Evolutionary conservation across 2,329 filamentous ascomycete genomes (phyloP).

Genomic region (Aaosphaeria pasadenensis): DNA sequence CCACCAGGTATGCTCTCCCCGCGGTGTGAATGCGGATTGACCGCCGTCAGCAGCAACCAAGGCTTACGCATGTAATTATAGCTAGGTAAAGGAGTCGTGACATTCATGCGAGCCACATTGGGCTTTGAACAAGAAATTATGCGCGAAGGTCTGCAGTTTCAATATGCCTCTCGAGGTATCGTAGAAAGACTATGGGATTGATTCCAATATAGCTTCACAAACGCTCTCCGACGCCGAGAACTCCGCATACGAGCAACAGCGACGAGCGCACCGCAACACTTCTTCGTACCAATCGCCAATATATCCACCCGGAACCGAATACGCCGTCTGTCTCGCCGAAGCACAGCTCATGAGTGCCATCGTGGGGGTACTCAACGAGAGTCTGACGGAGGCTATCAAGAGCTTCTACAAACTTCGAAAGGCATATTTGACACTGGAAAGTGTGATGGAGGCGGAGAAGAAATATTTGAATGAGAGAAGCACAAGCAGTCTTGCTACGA

Average conservation of each 20-base stretch:
- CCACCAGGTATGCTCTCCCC: slow-evolving; percentile 58
- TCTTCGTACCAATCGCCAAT: slow-evolving; percentile 58
- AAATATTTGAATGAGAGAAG: slow-evolving; percentile 49
- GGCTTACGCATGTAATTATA: slow-evolving; percentile 40
- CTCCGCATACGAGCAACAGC: slow-evolving; percentile 71
- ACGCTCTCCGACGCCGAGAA: slow-evolving; percentile 73
- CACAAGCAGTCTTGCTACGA: slow-evolving; percentile 26
- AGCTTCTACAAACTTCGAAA: slow-evolving; percentile 92
- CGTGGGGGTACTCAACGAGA: slow-evolving; percentile 86
- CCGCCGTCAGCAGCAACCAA: not conserved
- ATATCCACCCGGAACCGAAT: slow-evolving; percentile 84
- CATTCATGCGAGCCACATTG: slow-evolving; percentile 80
- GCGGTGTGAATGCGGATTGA: not conserved
- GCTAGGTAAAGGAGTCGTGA: slow-evolving; percentile 75
- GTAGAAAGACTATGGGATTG: not conserved
- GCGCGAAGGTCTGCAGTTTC: slow-evolving; percentile 55
- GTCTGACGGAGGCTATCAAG: slow-evolving; percentile 82
- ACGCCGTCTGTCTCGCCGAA: slow-evolving; percentile 77
- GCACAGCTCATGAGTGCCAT: slow-evolving; percentile 87
- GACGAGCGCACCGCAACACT: slow-evolving; percentile 66
- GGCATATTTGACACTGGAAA: slow-evolving; percentile 78
- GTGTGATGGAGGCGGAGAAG: slow-evolving; percentile 72
- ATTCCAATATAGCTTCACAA: slow-evolving; percentile 55
- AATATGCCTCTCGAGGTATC: too few relatives aligned
- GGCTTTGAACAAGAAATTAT: slow-evolving; percentile 92